Evolutionary conservation across 2,329 filamentous ascomycete genomes (phyloP).

Genomic region (Colletotrichum higginsianum): DNA sequence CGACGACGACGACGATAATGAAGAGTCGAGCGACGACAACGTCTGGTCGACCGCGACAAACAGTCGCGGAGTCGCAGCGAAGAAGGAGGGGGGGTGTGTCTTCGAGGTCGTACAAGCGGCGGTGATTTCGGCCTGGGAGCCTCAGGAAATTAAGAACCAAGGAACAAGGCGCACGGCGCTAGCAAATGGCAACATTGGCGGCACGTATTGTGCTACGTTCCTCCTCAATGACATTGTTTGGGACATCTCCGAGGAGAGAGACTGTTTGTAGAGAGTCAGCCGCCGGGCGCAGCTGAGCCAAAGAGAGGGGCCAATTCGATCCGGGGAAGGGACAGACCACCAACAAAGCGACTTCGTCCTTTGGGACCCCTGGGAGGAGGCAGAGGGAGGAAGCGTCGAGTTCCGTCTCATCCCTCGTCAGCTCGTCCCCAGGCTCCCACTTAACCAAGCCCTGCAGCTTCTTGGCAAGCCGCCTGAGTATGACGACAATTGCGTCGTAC

Average conservation of each 20-base stretch:
- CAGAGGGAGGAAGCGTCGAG: no score
- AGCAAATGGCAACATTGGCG: slow-evolving; percentile 7
- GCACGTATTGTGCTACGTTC: slow-evolving; percentile 7
- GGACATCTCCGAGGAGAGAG: slow-evolving; percentile 24
- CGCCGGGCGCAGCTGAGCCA: slow-evolving; percentile 1
- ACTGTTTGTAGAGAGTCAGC: neutral
- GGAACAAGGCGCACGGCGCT: neutral
- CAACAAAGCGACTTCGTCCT: neutral
- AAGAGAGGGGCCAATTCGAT: neutral
- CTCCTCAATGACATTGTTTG: neutral
- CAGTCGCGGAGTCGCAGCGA: neutral
- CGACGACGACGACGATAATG: no score
- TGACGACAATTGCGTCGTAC: neutral
- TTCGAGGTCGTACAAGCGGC: neutral
- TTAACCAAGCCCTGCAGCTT: neutral
- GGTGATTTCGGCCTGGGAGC: neutral
- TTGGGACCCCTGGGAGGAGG: neutral
- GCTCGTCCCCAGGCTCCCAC: no score
- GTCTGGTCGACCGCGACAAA: neutral
- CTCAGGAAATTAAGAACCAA: neutral
- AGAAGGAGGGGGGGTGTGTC: neutral
- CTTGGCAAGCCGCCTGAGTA: slow-evolving; percentile 13
- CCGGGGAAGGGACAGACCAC: neutral
- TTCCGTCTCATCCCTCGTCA: neutral
- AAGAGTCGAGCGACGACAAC: neutral